These are phyloP conservation scores for Madurella mycetomatis DNA, from an alignment of 2,329 filamentous ascomycete species.

Conservation along the genomic window DNA sequence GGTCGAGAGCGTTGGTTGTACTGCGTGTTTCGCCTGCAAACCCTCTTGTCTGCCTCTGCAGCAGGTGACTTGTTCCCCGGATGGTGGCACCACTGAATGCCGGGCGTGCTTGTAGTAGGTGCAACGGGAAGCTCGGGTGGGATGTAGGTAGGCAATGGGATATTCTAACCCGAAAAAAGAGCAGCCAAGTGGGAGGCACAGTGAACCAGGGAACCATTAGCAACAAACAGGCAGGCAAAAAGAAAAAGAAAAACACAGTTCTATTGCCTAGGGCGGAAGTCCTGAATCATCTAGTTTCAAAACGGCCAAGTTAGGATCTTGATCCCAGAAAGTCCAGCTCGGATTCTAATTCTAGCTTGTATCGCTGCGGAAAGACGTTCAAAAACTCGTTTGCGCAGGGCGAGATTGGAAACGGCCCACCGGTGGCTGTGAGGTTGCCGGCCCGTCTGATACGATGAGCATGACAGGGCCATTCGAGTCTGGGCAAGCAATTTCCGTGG, in stretches of 20 bases:
- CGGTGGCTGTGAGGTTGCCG: neutral
- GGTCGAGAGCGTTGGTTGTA: conserved; percentile 14
- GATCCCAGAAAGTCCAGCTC: neutral
- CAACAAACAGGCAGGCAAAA: neutral
- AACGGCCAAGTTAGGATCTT: neutral
- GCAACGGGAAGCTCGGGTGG: neutral
- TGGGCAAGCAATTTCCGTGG: conserved; percentile 10
- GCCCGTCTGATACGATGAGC: conserved; percentile 6
- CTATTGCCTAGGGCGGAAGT: neutral
- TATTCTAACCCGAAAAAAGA: neutral
- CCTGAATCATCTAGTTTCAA: neutral
- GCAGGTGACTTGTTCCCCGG: conserved; percentile 3
- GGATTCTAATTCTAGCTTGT: conserved; percentile 2
- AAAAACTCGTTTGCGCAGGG: conserved; percentile 1
- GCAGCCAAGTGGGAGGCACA: neutral
- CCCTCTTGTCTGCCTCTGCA: conserved; percentile 5
- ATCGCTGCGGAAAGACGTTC: neutral
- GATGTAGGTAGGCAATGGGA: neutral
- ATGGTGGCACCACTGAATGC: conserved; percentile 15
- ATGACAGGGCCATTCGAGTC: conserved; percentile 4
- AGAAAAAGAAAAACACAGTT: neutral
- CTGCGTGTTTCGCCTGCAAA: conserved; percentile 14
- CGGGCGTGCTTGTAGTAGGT: conserved; percentile 8
- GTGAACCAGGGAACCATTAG: neutral
- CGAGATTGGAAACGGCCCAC: neutral